A percentile compares a stretch with the other conserved stretches of the same genome.
These are phyloP conservation scores for Phlebopus sp. DNA, from an alignment of 1,284 basidiomycete genomes.

Conservation along the genomic window DNA sequence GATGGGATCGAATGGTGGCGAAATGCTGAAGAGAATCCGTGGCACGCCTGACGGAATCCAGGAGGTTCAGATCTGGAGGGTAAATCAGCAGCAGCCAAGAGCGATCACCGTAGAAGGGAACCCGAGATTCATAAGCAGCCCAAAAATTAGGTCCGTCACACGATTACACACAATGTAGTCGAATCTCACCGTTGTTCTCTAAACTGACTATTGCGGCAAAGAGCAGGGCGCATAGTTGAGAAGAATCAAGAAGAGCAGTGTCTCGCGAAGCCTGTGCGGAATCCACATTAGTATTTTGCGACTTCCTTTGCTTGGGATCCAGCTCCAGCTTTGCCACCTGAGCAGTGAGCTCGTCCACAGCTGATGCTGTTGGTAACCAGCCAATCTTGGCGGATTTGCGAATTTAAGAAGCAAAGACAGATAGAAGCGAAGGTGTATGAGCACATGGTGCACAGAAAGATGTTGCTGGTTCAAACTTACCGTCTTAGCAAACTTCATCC, in stretches of 20 bases:
- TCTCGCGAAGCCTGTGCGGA: conserved; percentile 8
- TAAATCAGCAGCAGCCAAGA: background rate
- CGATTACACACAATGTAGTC: too few species aligned
- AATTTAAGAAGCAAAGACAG: too few species aligned
- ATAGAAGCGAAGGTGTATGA: background rate
- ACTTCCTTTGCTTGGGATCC: conserved; percentile 5
- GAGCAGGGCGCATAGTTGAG: conserved; percentile 42
- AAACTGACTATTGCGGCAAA: conserved; percentile 39
- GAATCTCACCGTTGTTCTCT: conserved; percentile 21
- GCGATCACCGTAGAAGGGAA: background rate
- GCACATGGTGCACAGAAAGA: background rate
- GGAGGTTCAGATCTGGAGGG: too few species aligned
- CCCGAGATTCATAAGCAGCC: background rate
- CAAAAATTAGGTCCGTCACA: background rate
- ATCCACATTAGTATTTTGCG: background rate
- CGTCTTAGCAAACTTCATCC: conserved; percentile 52
- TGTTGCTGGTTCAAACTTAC: conserved; percentile 28
- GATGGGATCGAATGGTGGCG: background rate
- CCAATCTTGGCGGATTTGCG: conserved; percentile 3
- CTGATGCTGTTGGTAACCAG: background rate
- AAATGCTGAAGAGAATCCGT: too few species aligned
- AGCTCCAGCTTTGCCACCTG: conserved; percentile 19
- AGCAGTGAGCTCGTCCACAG: conserved; percentile 18
- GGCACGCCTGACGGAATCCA: too few species aligned
- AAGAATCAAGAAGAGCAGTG: conserved; percentile 32